Base-by-base conservation (phyloP, 257 asterid genomes). In the Petunia secreta region DNA sequence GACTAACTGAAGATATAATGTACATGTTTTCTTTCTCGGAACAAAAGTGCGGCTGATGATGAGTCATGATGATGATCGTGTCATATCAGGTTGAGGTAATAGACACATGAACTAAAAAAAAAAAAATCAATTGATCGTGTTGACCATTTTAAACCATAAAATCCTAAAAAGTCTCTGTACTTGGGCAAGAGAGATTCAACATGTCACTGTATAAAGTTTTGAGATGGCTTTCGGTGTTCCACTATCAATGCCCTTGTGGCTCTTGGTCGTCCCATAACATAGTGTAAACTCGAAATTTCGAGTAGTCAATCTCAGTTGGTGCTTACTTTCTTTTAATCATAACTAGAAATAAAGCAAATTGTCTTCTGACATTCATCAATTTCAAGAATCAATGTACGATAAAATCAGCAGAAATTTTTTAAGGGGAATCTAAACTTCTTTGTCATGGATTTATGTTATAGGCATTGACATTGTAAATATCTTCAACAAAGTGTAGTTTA, bases 161-260 rank as follows among this genome's bases (percentile, higher is more conserved):
- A 48, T 48, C 34, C 46, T 2, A 10, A 25, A 71, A 71, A 41
- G 62, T 50, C 0, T 9, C 9, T 46, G 25, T 25, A 25, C 41
- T 46, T 9, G 4, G 63, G 63, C 36, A 15, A 0, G 3, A 14
- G 9, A 73, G 62, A 71, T 73, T 50, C 62, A 71, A 73, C 36
- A 36, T 48, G 34, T 11, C 16, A 73, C 62, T 73, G 78, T 73
- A 15, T 73, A 73, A 73, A 50, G 62, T 73, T 52, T 6, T 71
- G 80, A 73, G 85, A 36, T 79, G 41, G 38, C 86, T 80, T 83
- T 83, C 86, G 86, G 86, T 80, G 84, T 83, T 48, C 63, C 83
- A 83, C 84, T 75, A 79, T 65, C 75, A 64, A 64, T 73, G 62
- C 77, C 44, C 62, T 73, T 81, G 73, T 75, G 50, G 53, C 36